Evolutionary conservation across 331 rosid genomes (phyloP).

Genomic region (Prunus yedoensis): DNA sequence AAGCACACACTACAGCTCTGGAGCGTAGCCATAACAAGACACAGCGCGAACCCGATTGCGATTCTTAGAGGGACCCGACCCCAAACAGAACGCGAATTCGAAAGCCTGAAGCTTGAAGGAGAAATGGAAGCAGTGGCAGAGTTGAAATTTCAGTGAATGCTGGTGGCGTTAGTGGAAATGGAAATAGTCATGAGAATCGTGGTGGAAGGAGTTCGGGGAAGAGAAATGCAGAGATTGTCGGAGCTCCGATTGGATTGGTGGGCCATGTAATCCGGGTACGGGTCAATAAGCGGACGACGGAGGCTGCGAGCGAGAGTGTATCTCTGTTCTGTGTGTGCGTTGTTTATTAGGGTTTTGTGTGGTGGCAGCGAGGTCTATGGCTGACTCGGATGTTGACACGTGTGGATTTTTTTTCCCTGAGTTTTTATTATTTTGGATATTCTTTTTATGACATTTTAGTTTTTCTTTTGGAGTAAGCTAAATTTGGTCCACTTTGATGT

Average conservation of each 20-base stretch:
- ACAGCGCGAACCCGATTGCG: slow-evolving; percentile 9
- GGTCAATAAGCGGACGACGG: slow-evolving; percentile 1
- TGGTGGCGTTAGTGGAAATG: slow-evolving; percentile 12
- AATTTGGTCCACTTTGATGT: not conserved
- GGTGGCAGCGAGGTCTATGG: not conserved
- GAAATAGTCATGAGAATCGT: slow-evolving; percentile 6
- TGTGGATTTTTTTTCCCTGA: not conserved
- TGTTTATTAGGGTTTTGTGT: slow-evolving; percentile 11
- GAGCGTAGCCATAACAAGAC: slow-evolving; percentile 31
- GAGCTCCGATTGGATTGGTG: not conserved
- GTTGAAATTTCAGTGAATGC: slow-evolving; percentile 9
- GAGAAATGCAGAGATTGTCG: not conserved
- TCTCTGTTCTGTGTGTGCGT: not conserved
- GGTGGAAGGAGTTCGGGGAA: not conserved
- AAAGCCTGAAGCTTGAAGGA: not conserved
- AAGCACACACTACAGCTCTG: slow-evolving; percentile 41
- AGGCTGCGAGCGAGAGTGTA: not conserved
- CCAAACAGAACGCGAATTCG: not conserved
- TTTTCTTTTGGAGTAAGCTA: not conserved
- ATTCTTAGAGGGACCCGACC: slow-evolving; percentile 9
- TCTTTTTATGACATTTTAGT: too few species aligned
- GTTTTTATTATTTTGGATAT: too few species aligned
- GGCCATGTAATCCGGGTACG: slow-evolving; percentile 27
- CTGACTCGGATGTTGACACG: slow-evolving; percentile 9
- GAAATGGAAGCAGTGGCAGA: not conserved